These are phyloP conservation scores for Hygrophila difformis DNA, from an alignment of 257 asterid species.

Conservation along the genomic window DNA sequence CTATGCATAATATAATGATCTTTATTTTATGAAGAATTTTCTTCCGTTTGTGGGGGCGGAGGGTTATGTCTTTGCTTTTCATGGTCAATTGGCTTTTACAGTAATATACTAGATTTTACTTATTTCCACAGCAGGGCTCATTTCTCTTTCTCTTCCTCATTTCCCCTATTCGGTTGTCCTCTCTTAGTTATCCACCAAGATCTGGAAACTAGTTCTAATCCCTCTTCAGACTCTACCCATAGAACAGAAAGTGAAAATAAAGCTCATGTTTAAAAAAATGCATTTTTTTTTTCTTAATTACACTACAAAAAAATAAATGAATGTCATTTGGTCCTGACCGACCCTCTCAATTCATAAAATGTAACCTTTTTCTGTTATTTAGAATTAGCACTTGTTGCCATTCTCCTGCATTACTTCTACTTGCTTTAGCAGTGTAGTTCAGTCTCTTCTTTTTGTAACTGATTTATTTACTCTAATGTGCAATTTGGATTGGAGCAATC, in stretches of 20 bases:
- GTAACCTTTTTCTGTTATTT: neutral
- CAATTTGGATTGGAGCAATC: constrained; percentile 2
- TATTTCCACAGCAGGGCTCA: neutral
- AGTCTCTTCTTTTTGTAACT: neutral
- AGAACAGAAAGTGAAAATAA: neutral
- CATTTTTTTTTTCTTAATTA: neutral
- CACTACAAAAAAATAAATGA: too few species aligned
- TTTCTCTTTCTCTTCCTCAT: neutral
- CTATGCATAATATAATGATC: too few species aligned
- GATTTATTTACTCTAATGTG: neutral
- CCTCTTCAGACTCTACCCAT: constrained; percentile 1
- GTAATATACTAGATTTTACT: neutral
- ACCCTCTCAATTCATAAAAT: neutral
- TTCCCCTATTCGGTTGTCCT: neutral
- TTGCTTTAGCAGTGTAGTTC: neutral
- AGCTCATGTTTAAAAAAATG: neutral
- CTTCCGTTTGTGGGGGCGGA: too few species aligned
- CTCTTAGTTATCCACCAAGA: constrained; percentile 1
- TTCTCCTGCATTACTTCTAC: neutral
- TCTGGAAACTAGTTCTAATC: constrained; percentile 1
- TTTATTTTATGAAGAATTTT: too few species aligned
- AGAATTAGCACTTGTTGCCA: neutral
- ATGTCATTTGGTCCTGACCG: too few species aligned
- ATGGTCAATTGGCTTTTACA: neutral
- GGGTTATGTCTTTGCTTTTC: too few species aligned